Conservation (phyloP, 768 basidiomycete genomes). For the Hysterangium stoloniferum region DNA sequence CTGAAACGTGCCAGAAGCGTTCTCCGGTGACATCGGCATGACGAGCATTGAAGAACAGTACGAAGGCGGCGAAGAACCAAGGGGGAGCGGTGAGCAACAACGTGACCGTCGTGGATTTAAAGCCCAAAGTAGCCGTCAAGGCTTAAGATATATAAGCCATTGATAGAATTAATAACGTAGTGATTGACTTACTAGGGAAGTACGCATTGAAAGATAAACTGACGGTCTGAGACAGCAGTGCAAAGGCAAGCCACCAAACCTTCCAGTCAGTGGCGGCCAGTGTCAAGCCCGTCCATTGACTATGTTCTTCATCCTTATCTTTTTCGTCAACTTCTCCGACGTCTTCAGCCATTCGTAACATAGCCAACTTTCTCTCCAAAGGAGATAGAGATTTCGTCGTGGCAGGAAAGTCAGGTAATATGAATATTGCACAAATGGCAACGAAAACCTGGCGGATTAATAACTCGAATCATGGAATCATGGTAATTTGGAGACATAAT, state of each 20-base stretch:
- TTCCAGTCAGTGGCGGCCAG: constrained; percentile 70
- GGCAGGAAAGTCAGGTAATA: constrained; percentile 61
- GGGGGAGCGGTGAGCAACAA: constrained; percentile 75
- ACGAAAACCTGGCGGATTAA: constrained; percentile 26
- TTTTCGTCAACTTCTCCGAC: constrained; percentile 40
- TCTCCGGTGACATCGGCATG: constrained; percentile 20
- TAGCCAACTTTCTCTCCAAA: constrained; percentile 48
- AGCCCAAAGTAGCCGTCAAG: constrained; percentile 64
- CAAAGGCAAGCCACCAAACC: constrained; percentile 73
- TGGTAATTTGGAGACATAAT: neutral
- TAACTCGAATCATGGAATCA: neutral
- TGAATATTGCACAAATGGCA: constrained; percentile 44
- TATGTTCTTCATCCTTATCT: constrained; percentile 34
- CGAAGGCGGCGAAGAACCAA: constrained; percentile 54
- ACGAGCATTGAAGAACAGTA: constrained; percentile 41
- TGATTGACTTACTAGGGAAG: constrained; percentile 17
- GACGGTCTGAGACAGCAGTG: constrained; percentile 37
- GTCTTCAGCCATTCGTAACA: constrained; percentile 59
- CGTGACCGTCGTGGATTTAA: constrained; percentile 46
- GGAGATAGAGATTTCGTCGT: constrained; percentile 54
- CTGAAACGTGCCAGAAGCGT: neutral
- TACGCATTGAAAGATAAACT: constrained; percentile 23
- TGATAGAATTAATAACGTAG: neutral
- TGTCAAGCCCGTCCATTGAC: constrained; percentile 38
- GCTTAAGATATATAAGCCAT: constrained; percentile 68